Evolutionary conservation across 495 filamentous ascomycete species (phyloP).

Genomic region (Hypoxylon fragiforme): DNA sequence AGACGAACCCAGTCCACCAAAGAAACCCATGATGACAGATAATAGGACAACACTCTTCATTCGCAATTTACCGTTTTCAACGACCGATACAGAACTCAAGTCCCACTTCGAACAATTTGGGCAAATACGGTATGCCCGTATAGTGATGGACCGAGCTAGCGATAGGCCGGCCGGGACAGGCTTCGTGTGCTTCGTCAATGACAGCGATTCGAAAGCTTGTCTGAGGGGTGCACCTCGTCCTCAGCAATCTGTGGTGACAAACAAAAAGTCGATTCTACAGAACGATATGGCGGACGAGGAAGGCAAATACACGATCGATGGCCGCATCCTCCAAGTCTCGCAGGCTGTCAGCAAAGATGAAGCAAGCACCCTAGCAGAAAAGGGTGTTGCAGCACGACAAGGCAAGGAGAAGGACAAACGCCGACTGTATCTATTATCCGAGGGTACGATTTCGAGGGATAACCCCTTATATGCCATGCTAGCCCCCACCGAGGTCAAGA

Average conservation of each 20-base stretch:
- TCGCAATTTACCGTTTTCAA: conserved; percentile 89
- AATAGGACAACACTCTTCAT: conserved; percentile 83
- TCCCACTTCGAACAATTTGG: conserved; percentile 86
- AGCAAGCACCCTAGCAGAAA: conserved; percentile 72
- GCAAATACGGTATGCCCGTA: conserved; percentile 78
- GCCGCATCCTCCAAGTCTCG: conserved; percentile 80
- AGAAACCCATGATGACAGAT: conserved; percentile 48
- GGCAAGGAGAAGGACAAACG: conserved; percentile 84
- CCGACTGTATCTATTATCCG: conserved; percentile 84
- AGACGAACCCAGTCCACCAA: conserved; percentile 43
- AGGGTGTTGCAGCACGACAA: conserved; percentile 63
- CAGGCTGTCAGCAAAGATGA: conserved; percentile 81
- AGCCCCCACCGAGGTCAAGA: conserved; percentile 76
- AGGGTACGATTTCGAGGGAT: conserved; percentile 75
- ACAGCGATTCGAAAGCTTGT: conserved; percentile 71
- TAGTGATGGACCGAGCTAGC: conserved; percentile 82
- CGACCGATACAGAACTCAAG: conserved; percentile 75
- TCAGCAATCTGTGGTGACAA: conserved; percentile 45
- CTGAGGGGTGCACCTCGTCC: conserved; percentile 69
- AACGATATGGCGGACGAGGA: conserved; percentile 74
- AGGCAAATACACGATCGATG: conserved; percentile 86
- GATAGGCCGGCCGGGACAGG: conserved; percentile 87
- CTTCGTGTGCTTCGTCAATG: conserved; percentile 89
- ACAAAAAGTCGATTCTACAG: conserved; percentile 80
- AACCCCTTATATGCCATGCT: conserved; percentile 76